Evolutionary conservation across 352 stramenopile genomes (phyloP).

Genomic region (Halophytophthora batemanensis): DNA sequence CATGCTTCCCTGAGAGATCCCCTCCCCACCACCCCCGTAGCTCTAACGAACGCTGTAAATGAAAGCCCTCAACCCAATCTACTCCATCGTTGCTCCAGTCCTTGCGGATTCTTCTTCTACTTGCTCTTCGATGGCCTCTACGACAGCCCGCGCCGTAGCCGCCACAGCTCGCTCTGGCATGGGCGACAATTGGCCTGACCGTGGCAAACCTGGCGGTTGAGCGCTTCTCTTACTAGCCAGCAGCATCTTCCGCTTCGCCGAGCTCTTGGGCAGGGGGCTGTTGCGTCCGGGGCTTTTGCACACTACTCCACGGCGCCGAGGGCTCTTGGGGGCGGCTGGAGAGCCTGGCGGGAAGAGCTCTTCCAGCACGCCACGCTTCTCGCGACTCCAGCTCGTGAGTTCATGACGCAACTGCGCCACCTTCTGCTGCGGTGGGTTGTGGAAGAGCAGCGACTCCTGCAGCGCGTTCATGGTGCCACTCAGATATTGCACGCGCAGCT

Average conservation of each 20-base stretch:
- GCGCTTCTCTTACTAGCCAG: background rate
- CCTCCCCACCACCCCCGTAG: background rate
- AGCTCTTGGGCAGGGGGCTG: no score
- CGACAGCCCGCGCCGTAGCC: background rate
- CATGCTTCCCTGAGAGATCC: conserved; percentile 64
- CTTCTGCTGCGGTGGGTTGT: conserved; percentile 77
- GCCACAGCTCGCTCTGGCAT: no score
- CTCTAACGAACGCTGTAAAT: no score
- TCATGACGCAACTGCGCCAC: conserved; percentile 60
- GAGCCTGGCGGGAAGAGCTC: conserved; percentile 33
- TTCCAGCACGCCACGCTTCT: conserved; percentile 50
- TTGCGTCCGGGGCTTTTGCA: no score
- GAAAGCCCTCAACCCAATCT: background rate
- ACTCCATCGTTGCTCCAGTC: background rate
- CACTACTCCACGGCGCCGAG: no score
- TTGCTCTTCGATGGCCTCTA: background rate
- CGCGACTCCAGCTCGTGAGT: conserved; percentile 40
- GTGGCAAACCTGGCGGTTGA: background rate
- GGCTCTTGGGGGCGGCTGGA: conserved; percentile 10
- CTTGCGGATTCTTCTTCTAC: background rate
- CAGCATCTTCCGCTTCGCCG: no score
- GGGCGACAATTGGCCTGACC: background rate
- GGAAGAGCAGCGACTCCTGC: conserved; percentile 72
- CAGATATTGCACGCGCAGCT: conserved; percentile 66
- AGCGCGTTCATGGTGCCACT: conserved; percentile 74